phyloP scores from a whole-genome alignment of 441 rosid genomes.

The Populus tomentosa region DNA sequence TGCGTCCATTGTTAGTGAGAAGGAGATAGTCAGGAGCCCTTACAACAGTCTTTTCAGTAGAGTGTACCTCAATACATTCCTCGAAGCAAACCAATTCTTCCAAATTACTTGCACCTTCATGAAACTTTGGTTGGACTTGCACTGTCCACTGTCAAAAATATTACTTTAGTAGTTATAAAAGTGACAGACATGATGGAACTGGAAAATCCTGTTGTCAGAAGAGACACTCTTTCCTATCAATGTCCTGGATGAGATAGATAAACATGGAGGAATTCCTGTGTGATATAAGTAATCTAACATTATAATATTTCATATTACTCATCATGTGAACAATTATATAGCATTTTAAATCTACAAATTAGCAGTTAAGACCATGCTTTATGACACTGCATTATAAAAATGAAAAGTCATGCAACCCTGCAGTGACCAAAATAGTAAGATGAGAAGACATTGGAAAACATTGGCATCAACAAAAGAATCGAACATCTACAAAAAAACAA shows the following conservation, averaged over 20 bases:
- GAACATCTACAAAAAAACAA: neutral
- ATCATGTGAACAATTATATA: neutral
- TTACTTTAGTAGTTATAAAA: conserved; percentile 14
- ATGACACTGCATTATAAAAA: neutral
- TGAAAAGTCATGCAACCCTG: neutral
- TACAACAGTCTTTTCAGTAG: conserved; percentile 68
- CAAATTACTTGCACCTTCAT: conserved; percentile 87
- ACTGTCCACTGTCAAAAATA: conserved; percentile 79
- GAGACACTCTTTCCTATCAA: neutral
- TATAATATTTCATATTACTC: neutral
- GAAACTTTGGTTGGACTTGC: conserved; percentile 89
- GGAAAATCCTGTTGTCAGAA: conserved; percentile 1
- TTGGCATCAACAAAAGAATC: neutral
- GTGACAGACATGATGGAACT: conserved; percentile 4
- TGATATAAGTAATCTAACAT: neutral
- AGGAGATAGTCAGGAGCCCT: conserved; percentile 88
- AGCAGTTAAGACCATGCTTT: neutral
- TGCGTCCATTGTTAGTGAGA: conserved; percentile 89
- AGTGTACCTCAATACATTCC: conserved; percentile 81
- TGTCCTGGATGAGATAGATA: neutral
- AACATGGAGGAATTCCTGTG: neutral
- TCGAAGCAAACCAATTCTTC: conserved; percentile 96
- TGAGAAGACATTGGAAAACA: neutral
- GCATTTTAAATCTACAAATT: neutral
- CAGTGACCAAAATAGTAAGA: neutral